Conservation (phyloP, 2,329 filamentous ascomycete genomes). For the Verticillium tricorpus region DNA sequence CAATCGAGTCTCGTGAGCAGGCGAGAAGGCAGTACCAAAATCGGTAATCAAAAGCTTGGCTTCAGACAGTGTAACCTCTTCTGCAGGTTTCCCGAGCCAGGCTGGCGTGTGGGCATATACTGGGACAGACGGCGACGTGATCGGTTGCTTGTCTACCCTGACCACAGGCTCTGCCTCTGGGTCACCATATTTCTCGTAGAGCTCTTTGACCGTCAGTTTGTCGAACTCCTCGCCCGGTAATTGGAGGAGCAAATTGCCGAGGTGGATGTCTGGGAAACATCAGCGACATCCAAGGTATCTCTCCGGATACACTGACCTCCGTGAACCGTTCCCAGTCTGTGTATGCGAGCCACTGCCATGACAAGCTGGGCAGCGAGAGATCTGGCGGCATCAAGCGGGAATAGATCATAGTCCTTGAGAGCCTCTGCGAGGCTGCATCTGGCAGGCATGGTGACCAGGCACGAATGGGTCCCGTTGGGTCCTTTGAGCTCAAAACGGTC, state of each 20-base stretch:
- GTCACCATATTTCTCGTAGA: conserved; percentile 9
- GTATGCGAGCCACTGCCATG: conserved; percentile 17
- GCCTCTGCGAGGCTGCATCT: conserved; percentile 12
- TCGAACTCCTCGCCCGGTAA: conserved; percentile 5
- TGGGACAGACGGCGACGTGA: conserved; percentile 14
- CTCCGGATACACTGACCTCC: conserved; percentile 10
- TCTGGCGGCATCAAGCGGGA: conserved; percentile 11
- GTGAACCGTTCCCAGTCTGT: conserved; percentile 18
- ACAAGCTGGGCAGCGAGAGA: conserved; percentile 13
- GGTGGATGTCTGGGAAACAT: conserved; percentile 12
- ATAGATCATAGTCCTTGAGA: conserved; percentile 2
- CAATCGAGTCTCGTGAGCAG: conserved; percentile 8
- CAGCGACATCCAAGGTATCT: not conserved
- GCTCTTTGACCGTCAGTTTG: conserved; percentile 6
- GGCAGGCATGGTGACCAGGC: conserved; percentile 11
- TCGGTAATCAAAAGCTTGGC: conserved; percentile 13
- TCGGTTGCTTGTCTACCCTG: conserved; percentile 3
- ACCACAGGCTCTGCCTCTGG: conserved; percentile 9
- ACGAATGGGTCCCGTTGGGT: conserved; percentile 13
- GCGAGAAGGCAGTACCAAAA: conserved; percentile 25
- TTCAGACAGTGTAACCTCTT: conserved; percentile 17
- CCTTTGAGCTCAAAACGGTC: conserved; percentile 12
- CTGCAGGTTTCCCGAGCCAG: conserved; percentile 23
- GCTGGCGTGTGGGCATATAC: conserved; percentile 17
- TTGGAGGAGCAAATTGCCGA: conserved; percentile 21